These are phyloP conservation scores for Acorus calamus DNA, from an alignment of 106 monocot genomes.

Conservation along the genomic window DNA sequence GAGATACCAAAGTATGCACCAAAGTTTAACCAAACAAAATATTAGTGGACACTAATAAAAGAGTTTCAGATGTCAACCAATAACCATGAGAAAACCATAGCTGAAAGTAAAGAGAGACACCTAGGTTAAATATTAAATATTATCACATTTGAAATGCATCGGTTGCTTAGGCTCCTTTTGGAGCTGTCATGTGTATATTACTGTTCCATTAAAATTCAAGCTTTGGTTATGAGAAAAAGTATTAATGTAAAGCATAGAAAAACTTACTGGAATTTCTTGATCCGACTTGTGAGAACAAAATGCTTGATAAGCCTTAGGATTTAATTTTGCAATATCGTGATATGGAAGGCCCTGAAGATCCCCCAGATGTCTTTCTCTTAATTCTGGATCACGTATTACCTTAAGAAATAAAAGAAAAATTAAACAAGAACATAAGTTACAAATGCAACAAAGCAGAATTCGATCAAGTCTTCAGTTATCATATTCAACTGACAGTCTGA, in stretches of 20 bases:
- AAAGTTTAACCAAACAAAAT: background rate
- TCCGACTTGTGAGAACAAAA: slow-evolving; percentile 46
- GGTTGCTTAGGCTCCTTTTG: too few species aligned
- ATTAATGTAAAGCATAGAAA: background rate
- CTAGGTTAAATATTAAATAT: too few species aligned
- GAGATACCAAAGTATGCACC: background rate
- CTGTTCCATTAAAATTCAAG: too few species aligned
- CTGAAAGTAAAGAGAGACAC: too few species aligned
- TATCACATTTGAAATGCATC: too few species aligned
- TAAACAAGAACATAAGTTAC: too few species aligned
- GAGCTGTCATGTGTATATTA: too few species aligned
- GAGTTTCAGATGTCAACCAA: too few species aligned
- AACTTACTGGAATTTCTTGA: slow-evolving; percentile 65
- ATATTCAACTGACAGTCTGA: too few species aligned
- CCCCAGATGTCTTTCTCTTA: slow-evolving; percentile 87
- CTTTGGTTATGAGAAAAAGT: background rate
- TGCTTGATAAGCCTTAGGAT: slow-evolving; percentile 51
- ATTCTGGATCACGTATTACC: slow-evolving; percentile 48
- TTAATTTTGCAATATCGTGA: slow-evolving; percentile 54
- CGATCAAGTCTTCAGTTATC: too few species aligned
- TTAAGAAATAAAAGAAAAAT: slow-evolving; percentile 6
- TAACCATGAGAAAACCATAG: too few species aligned
- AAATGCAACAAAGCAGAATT: too few species aligned
- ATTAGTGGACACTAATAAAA: background rate
- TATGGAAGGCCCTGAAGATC: slow-evolving; percentile 78